A percentile compares a stretch with the other conserved stretches of the same genome.
Evolutionary conservation across 345 rosid species (phyloP).

Genomic region (Heritiera littoralis): DNA sequence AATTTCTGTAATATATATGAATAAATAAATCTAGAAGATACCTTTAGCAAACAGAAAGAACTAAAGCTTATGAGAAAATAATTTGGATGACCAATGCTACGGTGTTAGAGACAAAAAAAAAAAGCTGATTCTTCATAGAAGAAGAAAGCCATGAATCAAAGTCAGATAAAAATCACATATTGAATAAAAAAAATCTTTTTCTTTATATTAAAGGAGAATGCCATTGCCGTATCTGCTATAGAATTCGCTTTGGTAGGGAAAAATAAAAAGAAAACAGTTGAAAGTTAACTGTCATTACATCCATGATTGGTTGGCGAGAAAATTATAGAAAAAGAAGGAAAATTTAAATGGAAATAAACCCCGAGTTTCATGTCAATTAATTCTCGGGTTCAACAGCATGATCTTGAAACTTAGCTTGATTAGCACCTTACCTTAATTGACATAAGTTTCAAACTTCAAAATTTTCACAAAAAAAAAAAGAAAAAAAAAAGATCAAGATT

Average conservation of each 20-base stretch:
- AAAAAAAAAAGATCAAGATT: neutral
- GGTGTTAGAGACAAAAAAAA: conserved; percentile 9
- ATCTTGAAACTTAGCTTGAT: conserved; percentile 3
- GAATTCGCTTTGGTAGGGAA: neutral
- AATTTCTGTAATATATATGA: neutral
- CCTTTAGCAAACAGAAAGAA: neutral
- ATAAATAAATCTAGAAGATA: conserved; percentile 5
- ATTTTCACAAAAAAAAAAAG: neutral
- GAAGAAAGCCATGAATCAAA: neutral
- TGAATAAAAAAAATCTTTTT: neutral
- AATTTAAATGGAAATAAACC: neutral
- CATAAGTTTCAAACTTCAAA: conserved; percentile 6
- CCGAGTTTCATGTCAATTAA: neutral
- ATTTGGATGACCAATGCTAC: conserved; percentile 3
- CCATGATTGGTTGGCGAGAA: neutral
- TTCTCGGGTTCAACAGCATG: neutral
- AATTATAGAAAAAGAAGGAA: conserved; percentile 3
- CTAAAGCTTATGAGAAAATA: neutral
- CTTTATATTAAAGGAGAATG: neutral
- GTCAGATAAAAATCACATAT: neutral
- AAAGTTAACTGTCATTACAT: neutral
- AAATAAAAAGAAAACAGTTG: neutral
- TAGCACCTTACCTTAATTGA: neutral
- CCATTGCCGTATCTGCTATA: neutral
- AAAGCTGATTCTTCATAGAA: neutral